phyloP scores from a whole-genome alignment of 2,329 filamentous ascomycete genomes.

The Fusarium pseudonygamai region DNA sequence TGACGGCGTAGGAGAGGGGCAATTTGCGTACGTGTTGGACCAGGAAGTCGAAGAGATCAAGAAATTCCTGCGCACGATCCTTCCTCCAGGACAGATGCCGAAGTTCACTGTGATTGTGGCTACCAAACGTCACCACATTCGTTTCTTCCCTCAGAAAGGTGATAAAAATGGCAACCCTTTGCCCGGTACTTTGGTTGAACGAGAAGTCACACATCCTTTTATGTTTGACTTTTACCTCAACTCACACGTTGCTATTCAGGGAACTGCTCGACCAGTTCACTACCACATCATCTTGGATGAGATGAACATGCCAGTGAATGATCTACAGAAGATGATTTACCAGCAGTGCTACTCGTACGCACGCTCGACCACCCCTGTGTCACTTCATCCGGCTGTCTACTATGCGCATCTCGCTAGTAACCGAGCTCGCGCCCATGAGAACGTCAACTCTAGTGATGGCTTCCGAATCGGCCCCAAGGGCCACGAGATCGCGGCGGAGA shows the following conservation, averaged over 20 bases:
- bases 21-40: conserved; percentile 82
- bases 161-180: conserved; percentile 85
- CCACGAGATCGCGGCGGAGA: conserved; percentile 51
- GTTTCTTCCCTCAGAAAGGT: conserved; percentile 80
- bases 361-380: conserved; percentile 91
- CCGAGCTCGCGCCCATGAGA: conserved; percentile 80
- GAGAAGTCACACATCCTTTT: conserved; percentile 88
- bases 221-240: conserved; percentile 85
- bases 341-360: conserved; percentile 95
- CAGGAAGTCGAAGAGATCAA: conserved; percentile 81
- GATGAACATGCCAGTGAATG: conserved; percentile 70
- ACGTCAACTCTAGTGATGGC: conserved; percentile 56
- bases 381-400: conserved; percentile 88
- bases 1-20: conserved; percentile 89
- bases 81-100: conserved; percentile 52
- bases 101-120: conserved; percentile 89
- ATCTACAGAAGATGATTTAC: conserved; percentile 89
- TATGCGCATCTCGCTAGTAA: conserved; percentile 91
- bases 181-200: conserved; percentile 88
- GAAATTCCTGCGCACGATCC: conserved; percentile 58
- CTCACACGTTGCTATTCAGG: conserved; percentile 82
- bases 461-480: conserved; percentile 56
- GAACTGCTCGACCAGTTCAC: conserved; percentile 90
- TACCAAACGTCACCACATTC: conserved; percentile 93
- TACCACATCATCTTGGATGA: conserved; percentile 93